Conservation (phyloP, 345 rosid genomes). For the Eucalyptus viminalis region DNA sequence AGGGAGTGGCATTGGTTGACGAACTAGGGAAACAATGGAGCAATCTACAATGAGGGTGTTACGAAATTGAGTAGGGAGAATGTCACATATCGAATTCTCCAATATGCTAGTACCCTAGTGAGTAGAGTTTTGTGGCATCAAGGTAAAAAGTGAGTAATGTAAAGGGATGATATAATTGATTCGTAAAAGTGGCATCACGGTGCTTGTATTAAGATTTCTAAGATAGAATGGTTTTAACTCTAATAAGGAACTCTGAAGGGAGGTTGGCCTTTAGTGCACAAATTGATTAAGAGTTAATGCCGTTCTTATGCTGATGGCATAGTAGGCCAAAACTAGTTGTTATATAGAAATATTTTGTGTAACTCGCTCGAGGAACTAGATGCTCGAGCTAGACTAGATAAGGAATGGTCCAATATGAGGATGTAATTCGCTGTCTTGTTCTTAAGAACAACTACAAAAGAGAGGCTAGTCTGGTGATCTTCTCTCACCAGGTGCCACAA, state of each 20-base stretch:
- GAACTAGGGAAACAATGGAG: too few species aligned
- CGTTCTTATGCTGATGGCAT: too few species aligned
- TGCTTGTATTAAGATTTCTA: background rate
- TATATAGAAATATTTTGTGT: too few species aligned
- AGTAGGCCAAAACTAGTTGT: rapidly evolving
- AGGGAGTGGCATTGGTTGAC: background rate
- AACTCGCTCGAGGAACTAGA: rapidly evolving
- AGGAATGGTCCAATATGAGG: background rate
- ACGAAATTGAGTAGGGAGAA: background rate
- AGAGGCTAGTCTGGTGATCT: background rate
- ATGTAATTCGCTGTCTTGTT: too few species aligned
- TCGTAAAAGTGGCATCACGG: rapidly evolving
- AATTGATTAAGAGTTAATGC: rapidly evolving
- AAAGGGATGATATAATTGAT: rapidly evolving
- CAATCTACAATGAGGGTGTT: background rate
- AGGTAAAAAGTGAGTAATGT: background rate
- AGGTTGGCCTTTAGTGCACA: rapidly evolving
- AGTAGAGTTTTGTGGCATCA: background rate
- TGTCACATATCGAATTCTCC: rapidly evolving
- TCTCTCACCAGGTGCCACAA: background rate
- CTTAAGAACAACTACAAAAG: too few species aligned
- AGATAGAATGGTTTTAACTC: background rate
- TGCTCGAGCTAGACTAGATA: background rate
- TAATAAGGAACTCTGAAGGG: background rate
- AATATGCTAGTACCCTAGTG: background rate